Conservation (phyloP, 2,329 filamentous ascomycete species). For the Ilyonectria mors-panacis region DNA sequence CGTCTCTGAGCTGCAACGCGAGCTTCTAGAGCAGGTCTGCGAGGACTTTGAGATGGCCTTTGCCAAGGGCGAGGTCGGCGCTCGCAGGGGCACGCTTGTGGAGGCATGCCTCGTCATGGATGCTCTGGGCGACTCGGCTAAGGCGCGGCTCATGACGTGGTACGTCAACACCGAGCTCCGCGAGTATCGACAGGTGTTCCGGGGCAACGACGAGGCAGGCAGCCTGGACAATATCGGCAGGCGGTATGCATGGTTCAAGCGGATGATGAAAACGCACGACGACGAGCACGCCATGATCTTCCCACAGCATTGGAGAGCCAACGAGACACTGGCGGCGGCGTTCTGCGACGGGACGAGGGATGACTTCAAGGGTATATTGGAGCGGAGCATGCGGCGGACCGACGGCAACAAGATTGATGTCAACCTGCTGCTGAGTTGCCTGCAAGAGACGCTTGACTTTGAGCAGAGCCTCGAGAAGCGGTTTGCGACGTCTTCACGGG, state of each 20-base stretch:
- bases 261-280: slow-evolving; percentile 96
- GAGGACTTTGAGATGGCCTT: slow-evolving; percentile 98
- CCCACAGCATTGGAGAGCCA: slow-evolving; percentile 88
- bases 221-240: slow-evolving; percentile 96
- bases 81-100: slow-evolving; percentile 78
- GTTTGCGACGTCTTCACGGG: slow-evolving; percentile 80
- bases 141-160: slow-evolving; percentile 89
- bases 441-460: slow-evolving; percentile 97
- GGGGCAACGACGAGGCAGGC: slow-evolving; percentile 96
- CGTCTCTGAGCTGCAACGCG: slow-evolving; percentile 92
- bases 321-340: slow-evolving; percentile 88
- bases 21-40: slow-evolving; percentile 96
- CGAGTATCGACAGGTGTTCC: slow-evolving; percentile 95
- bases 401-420: slow-evolving; percentile 90
- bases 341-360: slow-evolving; percentile 97
- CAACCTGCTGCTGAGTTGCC: slow-evolving; percentile 86
- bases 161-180: slow-evolving; percentile 97
- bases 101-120: slow-evolving; percentile 97
- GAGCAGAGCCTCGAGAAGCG: slow-evolving; percentile 91
- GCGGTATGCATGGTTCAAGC: slow-evolving; percentile 95
- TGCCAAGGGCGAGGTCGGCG: slow-evolving; percentile 85
- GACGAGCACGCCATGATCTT: slow-evolving; percentile 93
- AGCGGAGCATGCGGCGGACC: slow-evolving; percentile 84
- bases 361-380: slow-evolving; percentile 93
- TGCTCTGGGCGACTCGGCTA: slow-evolving; percentile 89